Evolutionary conservation across 805 yeast genomes (phyloP).

Genomic region (Dipodascus geniculatus): DNA sequence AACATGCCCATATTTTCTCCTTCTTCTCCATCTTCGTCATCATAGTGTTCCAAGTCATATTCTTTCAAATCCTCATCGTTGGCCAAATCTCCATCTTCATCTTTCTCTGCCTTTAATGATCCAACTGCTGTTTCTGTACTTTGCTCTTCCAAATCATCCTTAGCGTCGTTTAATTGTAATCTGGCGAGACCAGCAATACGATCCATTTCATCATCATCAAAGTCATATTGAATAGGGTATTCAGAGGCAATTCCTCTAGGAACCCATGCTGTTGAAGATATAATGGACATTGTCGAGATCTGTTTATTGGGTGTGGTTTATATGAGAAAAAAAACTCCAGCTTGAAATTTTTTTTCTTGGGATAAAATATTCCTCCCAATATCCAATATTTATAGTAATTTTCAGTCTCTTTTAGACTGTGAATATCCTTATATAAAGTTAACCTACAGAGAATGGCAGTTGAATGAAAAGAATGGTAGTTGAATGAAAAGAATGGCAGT

Average conservation of each 20-base stretch:
- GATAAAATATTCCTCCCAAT: neutral
- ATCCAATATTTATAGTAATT: neutral
- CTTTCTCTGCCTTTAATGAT: conserved; percentile 8
- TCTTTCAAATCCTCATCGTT: conserved; percentile 78
- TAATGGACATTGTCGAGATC: conserved; percentile 38
- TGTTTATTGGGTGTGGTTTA: neutral
- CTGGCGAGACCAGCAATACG: conserved; percentile 80
- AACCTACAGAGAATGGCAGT: too few species aligned
- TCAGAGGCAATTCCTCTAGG: conserved; percentile 93
- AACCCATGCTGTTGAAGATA: conserved; percentile 90
- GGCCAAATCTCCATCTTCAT: conserved; percentile 8
- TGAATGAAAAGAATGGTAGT: neutral
- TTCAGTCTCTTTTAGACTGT: neutral
- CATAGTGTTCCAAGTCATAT: conserved; percentile 77
- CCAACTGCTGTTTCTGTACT: conserved; percentile 21
- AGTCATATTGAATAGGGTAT: conserved; percentile 77
- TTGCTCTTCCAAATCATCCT: conserved; percentile 39
- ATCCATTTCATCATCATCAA: conserved; percentile 86
- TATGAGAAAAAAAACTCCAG: conserved; percentile 2
- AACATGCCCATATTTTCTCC: conserved; percentile 33
- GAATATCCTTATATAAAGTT: neutral
- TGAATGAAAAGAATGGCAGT: neutral
- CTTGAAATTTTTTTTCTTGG: neutral
- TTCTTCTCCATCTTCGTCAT: conserved; percentile 36
- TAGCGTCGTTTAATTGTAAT: conserved; percentile 67